Evolutionary conservation across 1,284 basidiomycete species (phyloP).

Genomic region (Melampsora occidentalis): DNA sequence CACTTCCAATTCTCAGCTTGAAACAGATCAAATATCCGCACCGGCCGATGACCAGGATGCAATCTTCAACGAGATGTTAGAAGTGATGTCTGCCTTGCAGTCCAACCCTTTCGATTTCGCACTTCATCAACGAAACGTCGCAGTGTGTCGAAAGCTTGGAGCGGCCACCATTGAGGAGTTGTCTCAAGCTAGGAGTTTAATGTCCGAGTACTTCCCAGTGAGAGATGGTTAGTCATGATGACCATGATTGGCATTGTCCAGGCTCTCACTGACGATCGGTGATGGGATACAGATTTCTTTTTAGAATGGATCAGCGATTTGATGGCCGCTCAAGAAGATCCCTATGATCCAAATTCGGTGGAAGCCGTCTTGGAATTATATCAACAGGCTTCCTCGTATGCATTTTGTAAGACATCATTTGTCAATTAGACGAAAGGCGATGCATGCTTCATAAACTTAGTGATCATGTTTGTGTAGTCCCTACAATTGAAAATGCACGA

Average conservation of each 20-base stretch:
- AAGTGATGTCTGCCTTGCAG: slow-evolving; percentile 41
- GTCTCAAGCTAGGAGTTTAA: slow-evolving; percentile 34
- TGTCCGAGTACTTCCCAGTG: slow-evolving; percentile 42
- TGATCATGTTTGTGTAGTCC: slow-evolving; percentile 12
- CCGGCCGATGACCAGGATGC: slow-evolving; percentile 6
- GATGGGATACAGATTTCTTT: slow-evolving; percentile 21
- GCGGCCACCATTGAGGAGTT: slow-evolving; percentile 33
- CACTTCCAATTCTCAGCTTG: not conserved
- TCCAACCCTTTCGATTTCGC: slow-evolving; percentile 41
- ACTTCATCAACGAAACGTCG: slow-evolving; percentile 35
- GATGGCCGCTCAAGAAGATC: slow-evolving; percentile 10
- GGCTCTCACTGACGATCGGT: slow-evolving; percentile 5
- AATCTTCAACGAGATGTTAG: slow-evolving; percentile 36
- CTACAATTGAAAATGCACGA: slow-evolving; percentile 26
- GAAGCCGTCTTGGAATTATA: slow-evolving; percentile 33
- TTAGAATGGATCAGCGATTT: slow-evolving; percentile 33
- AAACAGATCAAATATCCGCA: not conserved
- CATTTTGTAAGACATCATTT: slow-evolving; percentile 34
- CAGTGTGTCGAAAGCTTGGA: slow-evolving; percentile 34
- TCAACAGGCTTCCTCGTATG: slow-evolving; percentile 40
- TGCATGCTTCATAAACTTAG: not conserved
- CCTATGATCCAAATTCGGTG: slow-evolving; percentile 22
- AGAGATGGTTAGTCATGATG: slow-evolving; percentile 32
- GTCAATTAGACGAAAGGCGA: not conserved
- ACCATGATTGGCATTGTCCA: not conserved